Evolutionary conservation across 2,329 filamentous ascomycete species (phyloP).

Genomic region (Aquanectria penicillioides): DNA sequence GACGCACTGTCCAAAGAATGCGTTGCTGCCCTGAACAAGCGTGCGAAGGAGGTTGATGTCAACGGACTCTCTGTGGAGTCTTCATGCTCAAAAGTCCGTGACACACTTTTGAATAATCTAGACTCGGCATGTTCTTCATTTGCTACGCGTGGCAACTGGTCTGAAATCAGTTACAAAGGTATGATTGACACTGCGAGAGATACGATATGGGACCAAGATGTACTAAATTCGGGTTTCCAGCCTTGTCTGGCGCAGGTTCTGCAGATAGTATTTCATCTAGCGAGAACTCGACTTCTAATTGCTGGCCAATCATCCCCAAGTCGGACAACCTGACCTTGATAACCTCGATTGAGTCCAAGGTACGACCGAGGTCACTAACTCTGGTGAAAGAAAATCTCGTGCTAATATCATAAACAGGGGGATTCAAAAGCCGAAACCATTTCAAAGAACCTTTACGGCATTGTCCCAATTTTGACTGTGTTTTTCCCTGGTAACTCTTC

Average conservation of each 20-base stretch:
- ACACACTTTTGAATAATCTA: slow-evolving; percentile 11
- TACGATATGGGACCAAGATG: neutral
- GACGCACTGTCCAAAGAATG: slow-evolving; percentile 22
- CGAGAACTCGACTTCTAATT: slow-evolving; percentile 23
- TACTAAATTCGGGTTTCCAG: neutral
- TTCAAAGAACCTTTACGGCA: neutral
- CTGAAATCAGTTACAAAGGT: slow-evolving; percentile 6
- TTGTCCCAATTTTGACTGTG: slow-evolving; percentile 21
- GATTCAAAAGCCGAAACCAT: no score
- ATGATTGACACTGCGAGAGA: neutral
- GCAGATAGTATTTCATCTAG: slow-evolving; percentile 6
- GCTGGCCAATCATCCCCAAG: slow-evolving; percentile 24
- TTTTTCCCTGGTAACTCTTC: slow-evolving; percentile 23
- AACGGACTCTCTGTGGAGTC: neutral
- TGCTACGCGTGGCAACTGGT: slow-evolving; percentile 1
- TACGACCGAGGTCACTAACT: no score
- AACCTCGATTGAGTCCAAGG: no score
- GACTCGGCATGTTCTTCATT: slow-evolving; percentile 19
- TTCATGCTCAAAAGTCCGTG: slow-evolving; percentile 7
- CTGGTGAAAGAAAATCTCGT: no score
- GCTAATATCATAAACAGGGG: no score
- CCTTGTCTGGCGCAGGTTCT: slow-evolving; percentile 7
- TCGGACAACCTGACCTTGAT: slow-evolving; percentile 11
- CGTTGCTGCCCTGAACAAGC: slow-evolving; percentile 14
- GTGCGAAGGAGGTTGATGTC: neutral